Percentiles rank a stretch among this genome's conserved stretches.
Conservation (phyloP, 495 filamentous ascomycete genomes). For the Daldinia caldariorum region DNA sequence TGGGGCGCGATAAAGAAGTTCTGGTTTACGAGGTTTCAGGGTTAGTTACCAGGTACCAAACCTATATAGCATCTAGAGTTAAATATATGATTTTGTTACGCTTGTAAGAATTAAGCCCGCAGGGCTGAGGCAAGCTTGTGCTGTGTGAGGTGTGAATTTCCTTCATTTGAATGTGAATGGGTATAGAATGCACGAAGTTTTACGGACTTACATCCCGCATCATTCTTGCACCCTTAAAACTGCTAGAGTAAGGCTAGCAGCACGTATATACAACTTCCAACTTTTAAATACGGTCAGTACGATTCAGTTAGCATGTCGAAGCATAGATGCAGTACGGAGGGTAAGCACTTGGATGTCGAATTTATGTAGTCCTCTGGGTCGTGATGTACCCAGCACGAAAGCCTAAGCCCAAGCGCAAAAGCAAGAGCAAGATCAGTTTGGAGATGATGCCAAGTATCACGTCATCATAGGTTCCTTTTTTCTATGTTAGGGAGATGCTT, state of each 20-base stretch:
- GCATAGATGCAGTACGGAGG: background rate
- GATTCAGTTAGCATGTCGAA: background rate
- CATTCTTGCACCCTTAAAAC: background rate
- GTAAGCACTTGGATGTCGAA: background rate
- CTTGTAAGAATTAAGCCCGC: background rate
- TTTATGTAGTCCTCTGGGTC: background rate
- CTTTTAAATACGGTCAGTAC: background rate
- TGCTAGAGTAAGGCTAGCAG: background rate
- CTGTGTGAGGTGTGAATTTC: background rate
- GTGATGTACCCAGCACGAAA: background rate
- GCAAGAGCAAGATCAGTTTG: background rate
- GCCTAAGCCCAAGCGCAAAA: no score
- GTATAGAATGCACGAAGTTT: background rate
- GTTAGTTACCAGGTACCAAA: no score
- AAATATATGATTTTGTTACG: background rate
- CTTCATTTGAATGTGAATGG: no score
- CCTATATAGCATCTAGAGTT: background rate
- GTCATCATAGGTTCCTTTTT: background rate
- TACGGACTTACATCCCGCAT: background rate
- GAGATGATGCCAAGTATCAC: background rate
- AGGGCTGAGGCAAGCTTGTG: background rate
- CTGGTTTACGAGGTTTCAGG: conserved; percentile 36
- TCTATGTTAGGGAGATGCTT: background rate
- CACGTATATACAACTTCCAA: background rate
- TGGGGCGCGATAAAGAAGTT: conserved; percentile 33